Conservation (phyloP, 2,329 filamentous ascomycete genomes). For the Ciborinia camelliae region DNA sequence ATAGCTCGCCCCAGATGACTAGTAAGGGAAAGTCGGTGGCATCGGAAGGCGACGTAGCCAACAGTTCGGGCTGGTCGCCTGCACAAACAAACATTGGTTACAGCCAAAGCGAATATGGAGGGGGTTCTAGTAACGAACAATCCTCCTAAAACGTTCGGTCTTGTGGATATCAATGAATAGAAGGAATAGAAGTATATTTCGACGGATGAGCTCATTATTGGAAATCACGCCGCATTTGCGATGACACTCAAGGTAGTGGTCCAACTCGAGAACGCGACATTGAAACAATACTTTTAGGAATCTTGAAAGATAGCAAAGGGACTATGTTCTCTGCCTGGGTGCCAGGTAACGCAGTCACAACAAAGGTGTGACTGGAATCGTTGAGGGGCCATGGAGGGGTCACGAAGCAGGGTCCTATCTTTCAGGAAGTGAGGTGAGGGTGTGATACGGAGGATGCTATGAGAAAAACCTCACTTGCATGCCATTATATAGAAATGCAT, state of each 20-base stretch:
- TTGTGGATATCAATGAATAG: not conserved
- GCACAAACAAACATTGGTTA: conserved; percentile 3
- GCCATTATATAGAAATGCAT: not conserved
- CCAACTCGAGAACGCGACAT: not conserved
- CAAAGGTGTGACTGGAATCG: not conserved
- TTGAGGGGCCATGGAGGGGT: not conserved
- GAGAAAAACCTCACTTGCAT: not conserved
- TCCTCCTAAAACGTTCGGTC: not conserved
- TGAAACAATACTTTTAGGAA: not conserved
- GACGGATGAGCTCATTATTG: not conserved
- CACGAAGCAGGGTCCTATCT: not conserved
- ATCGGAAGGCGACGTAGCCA: conserved; percentile 20
- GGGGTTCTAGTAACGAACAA: conserved; percentile 9
- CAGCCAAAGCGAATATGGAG: conserved; percentile 13
- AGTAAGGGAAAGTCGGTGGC: conserved; percentile 18
- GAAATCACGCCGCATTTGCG: not conserved
- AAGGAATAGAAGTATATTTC: not conserved
- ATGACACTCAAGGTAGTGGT: not conserved
- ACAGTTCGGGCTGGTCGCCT: conserved; percentile 18
- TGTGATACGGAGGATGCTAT: not conserved
- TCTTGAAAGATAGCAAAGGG: not conserved
- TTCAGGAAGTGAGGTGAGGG: not conserved
- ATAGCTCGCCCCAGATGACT: conserved; percentile 17
- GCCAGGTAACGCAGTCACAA: not conserved
- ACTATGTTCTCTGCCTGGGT: not conserved